Evolutionary conservation across 371 early-diverging fungal species (phyloP), one percentile per base, ranked within the genome.

Genomic region (Mycotypha africana): DNA sequence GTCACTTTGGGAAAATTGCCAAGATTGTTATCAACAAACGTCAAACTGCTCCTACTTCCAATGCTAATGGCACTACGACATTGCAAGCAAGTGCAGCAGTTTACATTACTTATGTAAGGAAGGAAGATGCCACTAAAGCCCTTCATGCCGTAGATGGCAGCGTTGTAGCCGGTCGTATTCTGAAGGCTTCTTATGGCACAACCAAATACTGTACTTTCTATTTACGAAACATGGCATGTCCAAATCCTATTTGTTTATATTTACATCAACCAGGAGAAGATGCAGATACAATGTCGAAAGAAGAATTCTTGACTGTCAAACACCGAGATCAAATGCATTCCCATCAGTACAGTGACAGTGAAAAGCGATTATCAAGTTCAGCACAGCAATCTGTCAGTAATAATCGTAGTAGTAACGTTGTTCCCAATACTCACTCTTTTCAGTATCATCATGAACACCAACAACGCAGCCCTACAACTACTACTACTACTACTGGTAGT

Each of bases 1-100:
- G 94, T 16, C 93, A 94, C 67, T 96, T 86, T 70, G 98, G 98
- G 33, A 92, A 90, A 50, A 92, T 97, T 37, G 71, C 79, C 30
- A 89, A 92, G 58, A 82, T 96, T 12, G 92, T 94, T 24, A 74
- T 92, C 25, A 89, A 85, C 54, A 75, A 73, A 38, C 74, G 81
- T 22, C 51, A 44, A 15, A 67, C 78, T 39, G 74, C 78, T 10
- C 51, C 74, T 17, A 65, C 76, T 2, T 44, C 51, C 4, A 44
- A 51, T 38, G 39, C 44, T 33, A 33, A 35, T 2, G n/a, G n/a
- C n/a, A n/a, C n/a, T n/a, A n/a, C n/a, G n/a, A n/a, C n/a, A n/a
- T 57, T 34, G 62, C 77, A 42, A 74, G 76, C 11, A 23, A 63
- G 70, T 31, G 49, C 66, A n/a, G 58, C 71, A 2, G 58, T 95